Conservation (phyloP, 2,329 filamentous ascomycete genomes). For the Ceratocystis alfenasii region DNA sequence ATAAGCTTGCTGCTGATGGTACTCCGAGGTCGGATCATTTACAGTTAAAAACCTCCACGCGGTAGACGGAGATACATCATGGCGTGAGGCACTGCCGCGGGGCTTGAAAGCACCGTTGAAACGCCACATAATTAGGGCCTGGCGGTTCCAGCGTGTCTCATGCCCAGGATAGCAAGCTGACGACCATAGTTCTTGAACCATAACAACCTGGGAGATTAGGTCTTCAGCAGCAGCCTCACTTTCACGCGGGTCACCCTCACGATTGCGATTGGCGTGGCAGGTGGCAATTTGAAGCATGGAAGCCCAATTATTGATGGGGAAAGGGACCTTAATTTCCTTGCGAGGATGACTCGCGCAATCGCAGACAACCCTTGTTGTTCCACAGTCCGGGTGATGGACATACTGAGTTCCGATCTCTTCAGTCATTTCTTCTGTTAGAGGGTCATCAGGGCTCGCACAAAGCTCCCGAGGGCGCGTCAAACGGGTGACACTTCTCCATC, state of each 20-base stretch:
- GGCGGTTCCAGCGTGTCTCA: conserved; percentile 40
- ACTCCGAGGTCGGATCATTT: conserved; percentile 46
- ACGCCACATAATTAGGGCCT: conserved; percentile 51
- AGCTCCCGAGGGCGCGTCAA: conserved; percentile 47
- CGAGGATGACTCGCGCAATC: conserved; percentile 39
- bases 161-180: conserved; percentile 34
- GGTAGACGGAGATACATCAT: conserved; percentile 29
- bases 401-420: conserved; percentile 40
- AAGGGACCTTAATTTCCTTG: conserved; percentile 43
- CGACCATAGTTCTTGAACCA: conserved; percentile 57
- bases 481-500: conserved; percentile 49
- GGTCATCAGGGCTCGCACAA: conserved; percentile 33
- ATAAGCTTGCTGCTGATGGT: conserved; percentile 41
- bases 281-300: conserved; percentile 46
- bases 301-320: conserved; percentile 47
- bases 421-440: conserved; percentile 35
- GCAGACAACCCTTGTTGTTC: conserved; percentile 36
- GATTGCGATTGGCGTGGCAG: conserved; percentile 38
- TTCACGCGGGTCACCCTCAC: conserved; percentile 25
- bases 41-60: conserved; percentile 52
- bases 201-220: conserved; percentile 36
- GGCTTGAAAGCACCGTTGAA: conserved; percentile 43
- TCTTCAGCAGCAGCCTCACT: conserved; percentile 24
- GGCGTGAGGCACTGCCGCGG: conserved; percentile 15
- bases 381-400: conserved; percentile 41